Base-by-base conservation (phyloP, 331 rosid species). In the Malus hybrid region DNA sequence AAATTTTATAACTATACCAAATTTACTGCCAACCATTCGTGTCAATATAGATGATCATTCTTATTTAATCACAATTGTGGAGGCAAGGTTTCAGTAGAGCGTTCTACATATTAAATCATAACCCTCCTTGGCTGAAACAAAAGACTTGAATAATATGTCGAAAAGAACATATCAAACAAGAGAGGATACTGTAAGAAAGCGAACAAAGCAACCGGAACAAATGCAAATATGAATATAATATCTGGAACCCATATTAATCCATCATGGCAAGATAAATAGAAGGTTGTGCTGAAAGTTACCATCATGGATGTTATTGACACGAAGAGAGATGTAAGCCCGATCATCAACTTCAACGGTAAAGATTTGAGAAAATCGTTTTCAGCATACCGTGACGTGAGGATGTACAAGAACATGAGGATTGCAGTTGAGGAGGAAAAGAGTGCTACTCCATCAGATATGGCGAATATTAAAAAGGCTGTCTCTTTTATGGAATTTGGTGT, bases 381-480 rank as follows among this genome's bases (percentile, higher is more conserved):
- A 1, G 74, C 73, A 4, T 80, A 80, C 2, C 77, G 80, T 0
- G 80, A 70, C 0, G 76, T 76, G 3, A 80, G 77, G 36, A 70
- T 76, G 27, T 65, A 80, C 59, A 76, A 76, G 34, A 80, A 80
- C 69, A 71, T 80, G 7, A 80, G 63, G 20, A 76, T 70, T 27
- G 84, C 50, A 12, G 60, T 55, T 24, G 70, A 63, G 3, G 84
- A 76, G 5, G 65, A 80, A 33, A 74, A 6, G 1, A 80, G n/a
- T 28, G 84, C 74, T 2, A 57, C 6, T 29, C 24, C 74, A 50
- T 80, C 62, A 10, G 84, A 59, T 42, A 80, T 22, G 12, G 74
- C 67, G 48, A 87, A 85, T 11, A 67, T 31, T 13, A 24, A 6
- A 34, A 80, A 85, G 0, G 67, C 3, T 0, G n/a, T 9, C 5